Base-by-base conservation (phyloP, 768 basidiomycete species). In the Leccinum uliginosum region DNA sequence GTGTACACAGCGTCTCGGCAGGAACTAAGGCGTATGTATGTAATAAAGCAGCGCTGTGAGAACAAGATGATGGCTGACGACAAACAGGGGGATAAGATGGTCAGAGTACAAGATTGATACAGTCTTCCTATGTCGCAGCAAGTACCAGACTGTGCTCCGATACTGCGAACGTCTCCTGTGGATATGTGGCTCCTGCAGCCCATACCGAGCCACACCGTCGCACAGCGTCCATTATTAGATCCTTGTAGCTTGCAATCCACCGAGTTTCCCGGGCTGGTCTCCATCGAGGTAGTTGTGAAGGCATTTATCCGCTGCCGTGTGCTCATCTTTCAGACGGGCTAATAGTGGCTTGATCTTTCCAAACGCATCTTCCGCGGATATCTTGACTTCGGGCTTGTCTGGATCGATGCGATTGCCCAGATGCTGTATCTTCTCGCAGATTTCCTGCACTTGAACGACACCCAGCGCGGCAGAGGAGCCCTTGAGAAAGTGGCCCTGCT, bases 381-480 rank as follows among this genome's bases (percentile, higher is more conserved):
- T 72, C 56, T 77, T 74, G 56, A 65, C 70, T 14, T 71, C 71
- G 8, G 67, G 60, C 67, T 83, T 87, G 70, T 91, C 86, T 47
- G 82, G 78, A 55, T 78, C 73, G 0, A 48, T 51, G 40, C 64
- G 62, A 60, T 85, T 78, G 47, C 92, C 93, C 64, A 86, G 87
- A 72, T 95, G 84, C 73, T 98, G 95, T 65, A 98, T 94, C 73
- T 82, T 81, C 72, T 93, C 93, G 76, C 96, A 98, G 24, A 87
- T 85, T 15, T 75, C 80, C 69, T 92, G 88, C 52, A 99, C 94
- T 60, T 83, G 82, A 56, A 75, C 74, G 29, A 95, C 83, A 26
- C 97, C 96, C 46, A 99, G 80, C 3, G 95, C 92, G 27, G 95
- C 95, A 12, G 94, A 96, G 3, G 95, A 98, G 48, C 96, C 96